Evolutionary conservation across 192 early-diverging fungal species (phyloP).

Genomic region (Umbelopsis vinacea): DNA sequence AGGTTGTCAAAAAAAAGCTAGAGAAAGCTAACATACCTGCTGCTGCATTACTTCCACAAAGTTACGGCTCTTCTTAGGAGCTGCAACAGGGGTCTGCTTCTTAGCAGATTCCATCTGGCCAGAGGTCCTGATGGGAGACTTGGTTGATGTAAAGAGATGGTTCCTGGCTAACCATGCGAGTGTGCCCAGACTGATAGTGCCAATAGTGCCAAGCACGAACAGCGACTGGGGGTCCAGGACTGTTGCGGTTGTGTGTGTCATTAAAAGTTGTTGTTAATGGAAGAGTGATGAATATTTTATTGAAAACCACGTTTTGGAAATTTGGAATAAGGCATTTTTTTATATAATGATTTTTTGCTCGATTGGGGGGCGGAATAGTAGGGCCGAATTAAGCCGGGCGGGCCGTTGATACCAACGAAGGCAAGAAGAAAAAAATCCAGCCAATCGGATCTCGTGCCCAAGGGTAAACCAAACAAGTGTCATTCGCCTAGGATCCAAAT

Average conservation of each 20-base stretch:
- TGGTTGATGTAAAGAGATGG: constrained; percentile 18
- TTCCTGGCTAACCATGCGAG: constrained; percentile 23
- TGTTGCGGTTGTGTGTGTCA: constrained; percentile 11
- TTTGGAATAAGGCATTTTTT: neutral
- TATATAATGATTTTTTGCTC: constrained; percentile 6
- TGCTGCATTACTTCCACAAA: constrained; percentile 56
- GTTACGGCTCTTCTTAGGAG: constrained; percentile 24
- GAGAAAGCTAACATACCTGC: constrained; percentile 38
- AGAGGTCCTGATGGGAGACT: neutral
- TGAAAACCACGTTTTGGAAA: neutral
- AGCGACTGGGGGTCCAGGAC: constrained; percentile 23
- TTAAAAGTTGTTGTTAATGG: neutral
- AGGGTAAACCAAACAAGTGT: too few species aligned
- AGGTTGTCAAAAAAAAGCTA: neutral
- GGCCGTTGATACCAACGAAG: neutral
- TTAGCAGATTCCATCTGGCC: neutral
- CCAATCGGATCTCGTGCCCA: constrained; percentile 6
- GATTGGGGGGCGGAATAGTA: neutral
- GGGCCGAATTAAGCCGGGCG: neutral
- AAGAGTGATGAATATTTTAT: neutral
- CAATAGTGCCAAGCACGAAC: constrained; percentile 46
- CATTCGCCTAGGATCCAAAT: neutral
- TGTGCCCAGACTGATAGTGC: constrained; percentile 35
- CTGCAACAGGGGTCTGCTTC: neutral
- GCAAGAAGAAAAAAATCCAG: neutral